These are phyloP conservation scores for Haberlea rhodopensis DNA, from an alignment of 257 asterid genomes.

Conservation along the genomic window DNA sequence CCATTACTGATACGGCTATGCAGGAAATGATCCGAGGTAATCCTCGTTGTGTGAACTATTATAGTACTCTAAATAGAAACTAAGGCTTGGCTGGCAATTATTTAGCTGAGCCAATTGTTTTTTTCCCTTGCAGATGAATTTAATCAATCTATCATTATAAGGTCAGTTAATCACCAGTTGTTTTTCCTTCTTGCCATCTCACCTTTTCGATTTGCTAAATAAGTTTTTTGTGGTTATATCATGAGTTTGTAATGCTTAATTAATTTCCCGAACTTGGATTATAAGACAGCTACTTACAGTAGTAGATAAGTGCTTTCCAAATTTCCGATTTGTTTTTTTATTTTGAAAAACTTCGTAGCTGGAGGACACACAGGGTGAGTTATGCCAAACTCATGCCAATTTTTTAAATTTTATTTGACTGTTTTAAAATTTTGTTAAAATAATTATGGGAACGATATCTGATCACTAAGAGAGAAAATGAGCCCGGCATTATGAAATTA, in stretches of 20 bases:
- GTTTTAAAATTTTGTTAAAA: background rate
- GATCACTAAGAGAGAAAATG: background rate
- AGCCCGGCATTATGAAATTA: background rate
- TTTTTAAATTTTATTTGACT: background rate
- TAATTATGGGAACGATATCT: background rate
- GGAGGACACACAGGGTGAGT: background rate
- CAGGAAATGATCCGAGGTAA: slow-evolving; percentile 97
- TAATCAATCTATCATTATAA: slow-evolving; percentile 93
- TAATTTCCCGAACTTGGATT: background rate
- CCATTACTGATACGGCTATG: slow-evolving; percentile 92
- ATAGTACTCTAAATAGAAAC: slow-evolving; percentile 16
- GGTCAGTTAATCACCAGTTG: slow-evolving; percentile 47
- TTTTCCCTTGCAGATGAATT: slow-evolving; percentile 82
- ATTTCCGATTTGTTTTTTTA: background rate
- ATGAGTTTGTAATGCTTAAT: slow-evolving; percentile 4
- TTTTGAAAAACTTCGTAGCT: background rate
- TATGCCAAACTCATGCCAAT: background rate
- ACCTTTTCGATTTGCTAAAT: slow-evolving; percentile 1
- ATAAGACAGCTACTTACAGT: background rate
- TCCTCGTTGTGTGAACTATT: slow-evolving; percentile 22
- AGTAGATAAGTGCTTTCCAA: background rate
- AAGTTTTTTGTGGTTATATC: slow-evolving; percentile 1
- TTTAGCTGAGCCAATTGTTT: slow-evolving; percentile 31
- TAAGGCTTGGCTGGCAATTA: slow-evolving; percentile 20
- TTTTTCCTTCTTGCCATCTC: slow-evolving; percentile 4